phyloP scores from a whole-genome alignment of 345 rosid species.

The Pugionium cornutum region DNA sequence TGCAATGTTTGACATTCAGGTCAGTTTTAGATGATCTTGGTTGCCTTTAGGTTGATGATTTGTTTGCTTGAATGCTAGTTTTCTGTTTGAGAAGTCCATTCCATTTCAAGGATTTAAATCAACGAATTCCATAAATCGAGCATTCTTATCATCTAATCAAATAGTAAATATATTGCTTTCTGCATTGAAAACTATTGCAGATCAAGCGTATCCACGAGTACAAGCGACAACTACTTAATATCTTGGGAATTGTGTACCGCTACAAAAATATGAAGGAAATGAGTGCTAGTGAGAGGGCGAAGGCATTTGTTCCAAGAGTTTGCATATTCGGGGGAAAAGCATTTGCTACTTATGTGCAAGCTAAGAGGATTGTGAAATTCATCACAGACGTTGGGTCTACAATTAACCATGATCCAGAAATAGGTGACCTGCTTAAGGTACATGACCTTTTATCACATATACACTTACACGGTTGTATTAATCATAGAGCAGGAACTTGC shows the following conservation, averaged over 20 bases:
- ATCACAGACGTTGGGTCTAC: conserved; percentile 72
- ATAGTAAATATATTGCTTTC: too few species aligned
- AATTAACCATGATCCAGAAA: conserved; percentile 66
- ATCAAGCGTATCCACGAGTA: conserved; percentile 82
- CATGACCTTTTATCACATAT: conserved; percentile 8
- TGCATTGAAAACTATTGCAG: conserved; percentile 39
- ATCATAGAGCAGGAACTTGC: too few species aligned
- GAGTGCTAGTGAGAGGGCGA: conserved; percentile 54
- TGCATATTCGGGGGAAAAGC: conserved; percentile 88
- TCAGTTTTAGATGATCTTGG: conserved; percentile 32
- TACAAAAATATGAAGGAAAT: conserved; percentile 83
- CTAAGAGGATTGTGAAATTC: conserved; percentile 77
- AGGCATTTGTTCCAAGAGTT: conserved; percentile 61
- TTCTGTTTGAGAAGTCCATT: neutral
- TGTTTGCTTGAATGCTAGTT: conserved; percentile 1
- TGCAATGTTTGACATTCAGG: conserved; percentile 92
- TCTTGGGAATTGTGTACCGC: conserved; percentile 68
- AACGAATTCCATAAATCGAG: neutral
- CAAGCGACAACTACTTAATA: too few species aligned
- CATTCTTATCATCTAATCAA: conserved; percentile 8
- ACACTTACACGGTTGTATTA: neutral
- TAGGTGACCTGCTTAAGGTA: conserved; percentile 82
- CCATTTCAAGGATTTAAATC: neutral
- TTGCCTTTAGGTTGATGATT: conserved; percentile 1
- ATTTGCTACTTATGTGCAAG: conserved; percentile 76